Evolutionary conservation across 2,329 filamentous ascomycete species (phyloP), one percentile per base, ranked within the genome.

Genomic region (Fusarium veterinarium): DNA sequence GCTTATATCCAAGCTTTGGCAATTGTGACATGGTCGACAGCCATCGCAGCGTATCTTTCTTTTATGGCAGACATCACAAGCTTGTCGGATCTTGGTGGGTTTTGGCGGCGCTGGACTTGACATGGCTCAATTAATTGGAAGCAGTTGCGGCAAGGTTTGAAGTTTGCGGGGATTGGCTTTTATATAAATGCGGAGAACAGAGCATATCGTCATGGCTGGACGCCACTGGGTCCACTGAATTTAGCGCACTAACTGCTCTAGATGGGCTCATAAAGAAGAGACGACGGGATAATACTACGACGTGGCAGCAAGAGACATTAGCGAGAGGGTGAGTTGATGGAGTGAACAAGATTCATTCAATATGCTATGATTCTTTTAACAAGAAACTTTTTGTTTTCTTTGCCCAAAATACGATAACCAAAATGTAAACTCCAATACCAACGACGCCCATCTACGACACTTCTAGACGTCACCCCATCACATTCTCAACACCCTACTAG

Each of bases 1-100:
- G 4, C 51, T 52, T 25, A 67, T 23, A 8, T 51, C 60, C 1
- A 69, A 63, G 0, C 49, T 46, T n/a, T 28, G 49, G 35, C 79
- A 81, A 64, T 79, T 80, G 8, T 52, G 33, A 44, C 79, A 81
- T 1, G 79, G 79, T 3, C 49, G 60, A 4, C 46, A 42, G 7
- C 79, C 77, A 49, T 80, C 72, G 23, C 79, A 81, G 30, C 79
- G 78, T 1, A 78, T 71, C 51, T 81, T 81, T 6, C 77, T 65
- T 8, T 48, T 51, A 35, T 78, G 79, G n/a, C 79, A 81, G 16
- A 71, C 49, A 52, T 81, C 79, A 31, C 79, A 81, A 2, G 79
- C 79, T 49, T 81, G 78, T 2, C 67, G 28, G 14, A 71, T 33
- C 7, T 71, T 71, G 4, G 9, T 9, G 1, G 46, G 41, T 6